Conservation (phyloP, 2,329 filamentous ascomycete species). For the Penicillium freii region DNA sequence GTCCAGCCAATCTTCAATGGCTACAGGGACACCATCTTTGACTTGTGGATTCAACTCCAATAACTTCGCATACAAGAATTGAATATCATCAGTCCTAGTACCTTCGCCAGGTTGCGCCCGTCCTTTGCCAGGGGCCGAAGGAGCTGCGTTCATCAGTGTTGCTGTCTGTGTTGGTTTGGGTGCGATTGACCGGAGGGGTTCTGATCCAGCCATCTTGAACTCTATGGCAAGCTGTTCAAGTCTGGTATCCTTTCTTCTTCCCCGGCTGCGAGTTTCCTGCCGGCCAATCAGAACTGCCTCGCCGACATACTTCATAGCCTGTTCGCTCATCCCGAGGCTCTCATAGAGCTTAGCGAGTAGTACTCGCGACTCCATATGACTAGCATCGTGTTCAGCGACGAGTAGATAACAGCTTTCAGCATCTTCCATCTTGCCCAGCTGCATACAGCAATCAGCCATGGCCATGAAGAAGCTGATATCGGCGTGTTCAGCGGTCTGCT, state of each 20-base stretch:
- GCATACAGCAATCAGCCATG: slow-evolving; percentile 63
- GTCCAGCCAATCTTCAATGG: slow-evolving; percentile 57
- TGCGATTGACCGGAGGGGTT: slow-evolving; percentile 19
- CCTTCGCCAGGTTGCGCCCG: slow-evolving; percentile 32
- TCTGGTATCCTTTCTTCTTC: slow-evolving; percentile 36
- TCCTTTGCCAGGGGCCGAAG: slow-evolving; percentile 15
- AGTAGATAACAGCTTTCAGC: slow-evolving; percentile 76
- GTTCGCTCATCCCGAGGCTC: slow-evolving; percentile 66
- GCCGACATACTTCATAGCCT: slow-evolving; percentile 73
- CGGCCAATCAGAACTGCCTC: slow-evolving; percentile 68
- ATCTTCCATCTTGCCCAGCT: slow-evolving; percentile 60
- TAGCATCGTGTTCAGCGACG: slow-evolving; percentile 68
- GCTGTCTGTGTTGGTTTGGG: slow-evolving; percentile 15
- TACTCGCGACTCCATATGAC: slow-evolving; percentile 72
- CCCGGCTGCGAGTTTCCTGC: slow-evolving; percentile 36
- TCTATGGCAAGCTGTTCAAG: slow-evolving; percentile 44
- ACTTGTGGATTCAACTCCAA: slow-evolving; percentile 50
- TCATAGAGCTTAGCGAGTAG: slow-evolving; percentile 84
- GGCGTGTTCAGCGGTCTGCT: slow-evolving; percentile 46
- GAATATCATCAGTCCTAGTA: slow-evolving; percentile 43
- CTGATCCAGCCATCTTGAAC: slow-evolving; percentile 30
- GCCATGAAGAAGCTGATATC: slow-evolving; percentile 52
- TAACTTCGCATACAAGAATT: slow-evolving; percentile 47
- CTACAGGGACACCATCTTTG: slow-evolving; percentile 50
- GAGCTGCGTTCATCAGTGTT: slow-evolving; percentile 19